Evolutionary conservation across 768 basidiomycete species (phyloP).

Genomic region (Hygrophoropsis aurantiaca): DNA sequence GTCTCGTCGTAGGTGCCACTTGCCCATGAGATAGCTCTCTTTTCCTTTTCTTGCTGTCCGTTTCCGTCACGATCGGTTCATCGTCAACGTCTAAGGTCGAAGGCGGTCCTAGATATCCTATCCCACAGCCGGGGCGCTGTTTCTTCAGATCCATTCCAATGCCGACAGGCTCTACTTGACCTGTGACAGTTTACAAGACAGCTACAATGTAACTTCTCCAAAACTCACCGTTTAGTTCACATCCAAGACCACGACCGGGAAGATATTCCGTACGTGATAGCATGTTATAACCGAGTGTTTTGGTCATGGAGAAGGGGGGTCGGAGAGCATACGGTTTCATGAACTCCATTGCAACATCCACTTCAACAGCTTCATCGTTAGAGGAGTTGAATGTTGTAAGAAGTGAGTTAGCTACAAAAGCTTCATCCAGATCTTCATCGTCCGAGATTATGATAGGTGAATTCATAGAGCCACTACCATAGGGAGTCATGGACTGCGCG

Average conservation of each 20-base stretch:
- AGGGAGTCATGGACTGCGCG: slow-evolving; percentile 6
- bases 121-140: slow-evolving; percentile 11
- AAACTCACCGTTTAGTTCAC: slow-evolving; percentile 11
- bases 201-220: no score
- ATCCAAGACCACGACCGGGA: slow-evolving; percentile 12
- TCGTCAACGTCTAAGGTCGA: no score
- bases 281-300: slow-evolving; percentile 11
- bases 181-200: slow-evolving; percentile 10
- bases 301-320: neutral
- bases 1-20: no score
- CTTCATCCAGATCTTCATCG: slow-evolving; percentile 23
- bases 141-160: slow-evolving; percentile 8
- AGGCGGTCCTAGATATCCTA: slow-evolving; percentile 8
- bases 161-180: slow-evolving; percentile 13
- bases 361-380: neutral
- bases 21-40: slow-evolving; percentile 2
- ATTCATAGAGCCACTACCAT: slow-evolving; percentile 20
- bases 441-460: slow-evolving; percentile 30
- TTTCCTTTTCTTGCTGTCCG: slow-evolving; percentile 6
- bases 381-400: neutral
- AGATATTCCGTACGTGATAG: slow-evolving; percentile 11
- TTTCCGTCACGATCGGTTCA: no score
- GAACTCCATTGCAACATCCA: neutral
- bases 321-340: neutral
- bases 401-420: slow-evolving; percentile 11